Conservation (phyloP, 148 eudicot genomes). For the Vaccinium darrowii region DNA sequence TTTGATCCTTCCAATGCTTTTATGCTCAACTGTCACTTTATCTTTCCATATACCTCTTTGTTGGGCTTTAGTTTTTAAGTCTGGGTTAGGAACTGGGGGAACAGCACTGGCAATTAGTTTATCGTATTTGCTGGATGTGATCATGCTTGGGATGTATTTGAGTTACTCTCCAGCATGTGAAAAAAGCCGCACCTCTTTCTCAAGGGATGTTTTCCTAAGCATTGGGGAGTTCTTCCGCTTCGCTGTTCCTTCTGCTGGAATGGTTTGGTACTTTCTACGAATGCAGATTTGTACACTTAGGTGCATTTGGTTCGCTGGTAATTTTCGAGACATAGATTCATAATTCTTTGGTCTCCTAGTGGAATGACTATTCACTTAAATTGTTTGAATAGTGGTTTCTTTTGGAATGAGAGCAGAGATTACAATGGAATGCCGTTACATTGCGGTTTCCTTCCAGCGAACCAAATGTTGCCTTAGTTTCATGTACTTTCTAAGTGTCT, state of each 20-base stretch:
- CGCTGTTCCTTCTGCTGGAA: constrained; percentile 49
- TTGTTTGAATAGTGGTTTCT: neutral
- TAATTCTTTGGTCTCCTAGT: neutral
- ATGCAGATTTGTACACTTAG: neutral
- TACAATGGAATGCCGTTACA: neutral
- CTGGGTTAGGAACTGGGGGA: constrained; percentile 32
- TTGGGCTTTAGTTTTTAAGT: constrained; percentile 39
- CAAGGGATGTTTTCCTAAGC: constrained; percentile 25
- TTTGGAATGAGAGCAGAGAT: neutral
- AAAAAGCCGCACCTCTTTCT: constrained; percentile 30
- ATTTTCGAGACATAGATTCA: neutral
- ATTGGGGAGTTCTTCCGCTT: constrained; percentile 32
- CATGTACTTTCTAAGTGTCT: neutral
- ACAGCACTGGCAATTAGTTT: constrained; percentile 43
- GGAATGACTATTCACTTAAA: neutral
- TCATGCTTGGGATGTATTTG: constrained; percentile 37
- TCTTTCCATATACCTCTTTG: constrained; percentile 34
- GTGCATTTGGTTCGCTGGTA: neutral
- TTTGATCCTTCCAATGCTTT: constrained; percentile 39
- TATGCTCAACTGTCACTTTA: constrained; percentile 27
- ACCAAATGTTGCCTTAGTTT: neutral
- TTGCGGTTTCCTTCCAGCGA: neutral
- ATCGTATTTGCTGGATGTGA: constrained; percentile 33
- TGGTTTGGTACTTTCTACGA: constrained; percentile 38
- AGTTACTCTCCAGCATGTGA: constrained; percentile 38